Evolutionary conservation across 768 basidiomycete genomes (phyloP).

Genomic region (Lactarius tabidus): DNA sequence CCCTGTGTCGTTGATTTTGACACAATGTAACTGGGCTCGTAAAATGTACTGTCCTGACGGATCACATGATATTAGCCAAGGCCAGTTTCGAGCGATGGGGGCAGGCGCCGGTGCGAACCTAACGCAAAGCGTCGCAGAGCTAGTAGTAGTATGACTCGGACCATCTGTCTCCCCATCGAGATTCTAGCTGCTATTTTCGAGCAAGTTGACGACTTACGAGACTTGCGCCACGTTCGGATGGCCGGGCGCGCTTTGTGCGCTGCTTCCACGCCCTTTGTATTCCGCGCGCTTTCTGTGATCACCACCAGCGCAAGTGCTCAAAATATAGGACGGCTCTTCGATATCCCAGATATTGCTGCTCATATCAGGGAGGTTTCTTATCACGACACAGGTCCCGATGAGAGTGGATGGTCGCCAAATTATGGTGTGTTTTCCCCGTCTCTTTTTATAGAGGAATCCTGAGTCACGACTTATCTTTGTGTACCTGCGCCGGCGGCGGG

Average conservation of each 20-base stretch:
- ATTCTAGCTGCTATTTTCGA: background rate
- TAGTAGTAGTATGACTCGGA: too few species aligned
- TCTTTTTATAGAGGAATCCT: background rate
- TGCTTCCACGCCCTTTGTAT: background rate
- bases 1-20: too few species aligned
- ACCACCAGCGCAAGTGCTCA: background rate
- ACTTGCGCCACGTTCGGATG: background rate
- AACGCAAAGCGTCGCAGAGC: too few species aligned
- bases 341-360: background rate
- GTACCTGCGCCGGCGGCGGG: background rate
- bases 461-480: background rate
- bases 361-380: constrained; percentile 1
- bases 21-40: too few species aligned
- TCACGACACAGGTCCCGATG: background rate
- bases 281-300: background rate
- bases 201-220: background rate
- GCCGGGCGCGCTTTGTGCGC: background rate
- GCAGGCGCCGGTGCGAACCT: too few species aligned
- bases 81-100: too few species aligned
- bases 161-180: background rate
- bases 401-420: background rate
- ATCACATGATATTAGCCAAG: too few species aligned
- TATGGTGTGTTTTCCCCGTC: background rate
- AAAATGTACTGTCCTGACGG: too few species aligned
- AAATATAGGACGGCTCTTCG: background rate